These are phyloP conservation scores for Carex sylvatica DNA, from an alignment of 202 grass and related monocot species.

Conservation along the genomic window DNA sequence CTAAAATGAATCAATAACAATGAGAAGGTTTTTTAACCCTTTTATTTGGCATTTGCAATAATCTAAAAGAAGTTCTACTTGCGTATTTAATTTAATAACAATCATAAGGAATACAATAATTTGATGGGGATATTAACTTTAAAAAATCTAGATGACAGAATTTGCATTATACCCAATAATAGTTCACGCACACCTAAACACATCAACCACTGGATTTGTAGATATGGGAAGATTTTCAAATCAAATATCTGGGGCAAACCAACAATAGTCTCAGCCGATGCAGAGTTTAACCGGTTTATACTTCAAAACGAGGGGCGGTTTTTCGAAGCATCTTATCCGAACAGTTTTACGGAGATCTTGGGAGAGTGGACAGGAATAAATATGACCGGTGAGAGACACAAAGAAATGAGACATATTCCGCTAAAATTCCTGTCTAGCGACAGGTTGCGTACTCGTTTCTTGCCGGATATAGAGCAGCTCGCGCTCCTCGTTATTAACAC, in stretches of 20 bases:
- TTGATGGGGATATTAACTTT: too few relatives aligned
- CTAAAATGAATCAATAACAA: too few relatives aligned
- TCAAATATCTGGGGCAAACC: slow-evolving; percentile 46
- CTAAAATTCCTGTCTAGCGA: slow-evolving; percentile 29
- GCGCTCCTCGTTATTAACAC: slow-evolving; percentile 22
- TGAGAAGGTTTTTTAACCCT: too few relatives aligned
- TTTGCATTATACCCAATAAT: too few relatives aligned
- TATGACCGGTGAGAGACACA: slow-evolving; percentile 41
- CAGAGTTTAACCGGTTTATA: slow-evolving; percentile 42
- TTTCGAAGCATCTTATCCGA: slow-evolving; percentile 45
- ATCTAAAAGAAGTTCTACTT: too few relatives aligned
- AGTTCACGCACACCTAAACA: not conserved
- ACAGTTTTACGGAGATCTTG: slow-evolving; percentile 28
- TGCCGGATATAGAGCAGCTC: slow-evolving; percentile 26
- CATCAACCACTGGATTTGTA: not conserved
- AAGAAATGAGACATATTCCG: slow-evolving; percentile 28
- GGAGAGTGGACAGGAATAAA: slow-evolving; percentile 35
- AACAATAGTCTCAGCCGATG: slow-evolving; percentile 50
- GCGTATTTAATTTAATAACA: too few relatives aligned
- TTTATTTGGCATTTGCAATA: too few relatives aligned
- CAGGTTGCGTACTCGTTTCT: slow-evolving; percentile 5
- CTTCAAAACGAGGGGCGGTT: slow-evolving; percentile 41
- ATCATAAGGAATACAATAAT: too few relatives aligned
- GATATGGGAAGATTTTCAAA: slow-evolving; percentile 53
- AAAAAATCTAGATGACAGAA: too few relatives aligned